Base-by-base conservation (phyloP, 441 rosid genomes). In the Iberis amara region DNA sequence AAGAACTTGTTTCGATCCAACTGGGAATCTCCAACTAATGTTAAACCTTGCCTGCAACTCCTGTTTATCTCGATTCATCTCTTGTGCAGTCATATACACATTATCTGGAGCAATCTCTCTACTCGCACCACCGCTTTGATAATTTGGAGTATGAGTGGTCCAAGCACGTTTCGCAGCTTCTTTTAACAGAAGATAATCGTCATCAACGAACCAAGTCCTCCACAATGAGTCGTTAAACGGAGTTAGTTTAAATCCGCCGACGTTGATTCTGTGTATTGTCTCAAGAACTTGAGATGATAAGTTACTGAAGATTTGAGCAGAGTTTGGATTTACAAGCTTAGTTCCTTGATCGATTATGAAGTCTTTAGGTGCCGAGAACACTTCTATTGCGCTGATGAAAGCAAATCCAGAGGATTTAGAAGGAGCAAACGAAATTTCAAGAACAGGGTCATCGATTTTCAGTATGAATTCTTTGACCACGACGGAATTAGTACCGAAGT, bases 171-270 rank as follows among this genome's bases (percentile, higher is more conserved):
- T 84, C 0, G 96, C 97, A 58, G 96, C 91, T 10, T 76, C 66
- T 68, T 76, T 76, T 2, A 78, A 47, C 33, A 77, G 73, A 15
- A 90, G 79, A 71, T 69, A 86, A 8, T 74, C 76, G 8, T 85
- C 94, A 53, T 90, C 97, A 50, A 91, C 87, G 24, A 77, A 60
- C 97, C 97, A 90, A 40, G 84, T 79, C 77, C 97, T 79, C 97
- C 94, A 86, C 65, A 90, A 10, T 7, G 91, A 72, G 59, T 89
- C 97, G 64, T 89, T 89, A 54, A 86, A 84, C 13, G 97, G 94
- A 1, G 89, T 85, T 68, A 90, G 43, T 21, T 73, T 74, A 21
- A 51, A 68, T 21, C 97, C 97, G 26, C 97, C 97, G 39, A 90
- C 86, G 69, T 90, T 90, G 57, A 86, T 81, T 74, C 97, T 76